phyloP scores from a whole-genome alignment of 345 rosid species.

The Gossypium sturtianum region DNA sequence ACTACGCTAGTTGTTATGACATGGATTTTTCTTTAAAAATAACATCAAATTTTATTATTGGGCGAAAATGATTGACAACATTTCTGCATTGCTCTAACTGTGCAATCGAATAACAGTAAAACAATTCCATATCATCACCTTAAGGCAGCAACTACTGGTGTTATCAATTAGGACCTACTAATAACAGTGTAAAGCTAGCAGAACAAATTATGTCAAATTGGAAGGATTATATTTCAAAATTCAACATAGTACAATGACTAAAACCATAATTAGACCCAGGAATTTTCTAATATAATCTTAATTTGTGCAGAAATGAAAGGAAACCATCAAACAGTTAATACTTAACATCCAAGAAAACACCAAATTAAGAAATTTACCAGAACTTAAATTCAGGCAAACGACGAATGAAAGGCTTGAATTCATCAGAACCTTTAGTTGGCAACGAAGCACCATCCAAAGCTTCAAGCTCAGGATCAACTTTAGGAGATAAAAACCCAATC shows the following conservation, averaged over 20 bases:
- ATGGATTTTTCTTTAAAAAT: no score
- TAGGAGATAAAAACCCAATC: constrained; percentile 74
- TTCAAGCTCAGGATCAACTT: constrained; percentile 74
- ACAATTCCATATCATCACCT: no score
- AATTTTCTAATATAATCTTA: background rate
- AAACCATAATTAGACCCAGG: background rate
- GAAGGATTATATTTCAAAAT: no score
- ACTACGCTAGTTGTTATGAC: no score
- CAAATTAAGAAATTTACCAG: constrained; percentile 39
- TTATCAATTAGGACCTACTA: no score
- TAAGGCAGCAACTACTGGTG: no score
- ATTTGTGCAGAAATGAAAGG: background rate
- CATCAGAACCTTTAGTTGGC: constrained; percentile 46
- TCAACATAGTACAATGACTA: background rate
- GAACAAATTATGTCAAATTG: no score
- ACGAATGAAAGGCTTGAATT: constrained; percentile 70
- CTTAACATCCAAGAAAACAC: background rate
- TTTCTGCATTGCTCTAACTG: no score
- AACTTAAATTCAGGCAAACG: constrained; percentile 84
- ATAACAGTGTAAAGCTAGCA: no score
- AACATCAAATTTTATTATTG: no score
- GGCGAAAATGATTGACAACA: no score
- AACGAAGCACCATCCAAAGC: constrained; percentile 45
- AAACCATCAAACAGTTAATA: background rate
- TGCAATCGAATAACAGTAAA: no score